Conservation (phyloP, 2,329 filamentous ascomycete genomes). For the Pseudogymnoascus sp. region DNA sequence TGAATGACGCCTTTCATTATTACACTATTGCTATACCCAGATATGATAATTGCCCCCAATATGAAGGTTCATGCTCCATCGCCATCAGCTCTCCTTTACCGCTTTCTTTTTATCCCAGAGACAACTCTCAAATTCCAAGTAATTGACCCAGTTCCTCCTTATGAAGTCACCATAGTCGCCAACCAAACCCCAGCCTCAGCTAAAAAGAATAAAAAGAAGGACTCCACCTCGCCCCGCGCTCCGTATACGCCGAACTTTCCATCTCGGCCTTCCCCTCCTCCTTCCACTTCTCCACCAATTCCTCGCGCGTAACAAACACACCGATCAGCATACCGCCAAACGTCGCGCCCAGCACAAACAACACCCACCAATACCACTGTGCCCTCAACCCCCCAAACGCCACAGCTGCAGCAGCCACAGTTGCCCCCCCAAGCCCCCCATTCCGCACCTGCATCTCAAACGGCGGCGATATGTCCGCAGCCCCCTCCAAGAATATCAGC, state of each 20-base stretch:
- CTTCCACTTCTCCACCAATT: background rate
- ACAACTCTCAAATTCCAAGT: background rate
- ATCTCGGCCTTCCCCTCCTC: background rate
- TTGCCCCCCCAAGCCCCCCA: background rate
- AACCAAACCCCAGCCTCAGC: background rate
- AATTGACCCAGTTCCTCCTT: background rate
- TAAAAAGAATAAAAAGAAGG: background rate
- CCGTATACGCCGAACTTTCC: background rate
- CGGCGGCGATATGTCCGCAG: background rate
- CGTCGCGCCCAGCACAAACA: background rate
- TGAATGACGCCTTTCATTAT: background rate
- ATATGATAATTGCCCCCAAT: background rate
- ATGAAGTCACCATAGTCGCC: background rate
- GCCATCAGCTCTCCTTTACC: background rate
- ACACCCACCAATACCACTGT: background rate
- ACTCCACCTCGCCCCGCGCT: background rate
- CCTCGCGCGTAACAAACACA: background rate
- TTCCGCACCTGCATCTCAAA: background rate
- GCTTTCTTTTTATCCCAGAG: background rate
- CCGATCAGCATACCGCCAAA: background rate
- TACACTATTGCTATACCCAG: background rate
- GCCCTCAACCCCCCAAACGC: background rate
- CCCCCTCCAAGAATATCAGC: background rate
- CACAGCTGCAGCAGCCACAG: background rate
- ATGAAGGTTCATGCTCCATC: background rate